phyloP scores from a whole-genome alignment of 1,284 basidiomycete genomes.

The Malassezia sympodialis region DNA sequence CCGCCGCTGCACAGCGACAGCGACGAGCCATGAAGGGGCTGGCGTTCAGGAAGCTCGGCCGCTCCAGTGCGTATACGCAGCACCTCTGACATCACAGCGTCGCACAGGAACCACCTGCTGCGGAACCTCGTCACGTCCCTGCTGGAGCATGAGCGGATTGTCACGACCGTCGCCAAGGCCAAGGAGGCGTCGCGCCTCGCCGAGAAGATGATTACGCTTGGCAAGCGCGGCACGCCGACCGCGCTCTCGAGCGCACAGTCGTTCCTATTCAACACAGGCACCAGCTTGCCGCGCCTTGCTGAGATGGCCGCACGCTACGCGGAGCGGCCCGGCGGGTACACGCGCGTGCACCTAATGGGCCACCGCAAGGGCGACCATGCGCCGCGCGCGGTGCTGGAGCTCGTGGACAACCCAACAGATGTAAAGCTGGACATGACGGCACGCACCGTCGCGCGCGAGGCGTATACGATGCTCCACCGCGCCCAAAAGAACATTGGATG shows the following conservation, averaged over 20 bases:
- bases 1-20: background rate
- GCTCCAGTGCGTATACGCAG: conserved; percentile 25
- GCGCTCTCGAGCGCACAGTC: conserved; percentile 26
- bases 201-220: conserved; percentile 64
- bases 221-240: conserved; percentile 31
- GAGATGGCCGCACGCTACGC: conserved; percentile 73
- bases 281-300: conserved; percentile 66
- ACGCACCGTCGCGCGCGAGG: conserved; percentile 34
- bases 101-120: conserved; percentile 17
- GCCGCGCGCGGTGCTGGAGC: conserved; percentile 76
- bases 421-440: conserved; percentile 54
- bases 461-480: conserved; percentile 21
- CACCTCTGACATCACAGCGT: conserved; percentile 2
- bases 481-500: conserved; percentile 23
- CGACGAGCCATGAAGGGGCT: conserved; percentile 38
- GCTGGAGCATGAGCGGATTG: conserved; percentile 88
- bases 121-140: conserved; percentile 82
- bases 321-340: conserved; percentile 81
- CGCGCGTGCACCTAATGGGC: conserved; percentile 81
- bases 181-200: conserved; percentile 80
- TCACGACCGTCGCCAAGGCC: conserved; percentile 91
- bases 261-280: conserved; percentile 35
- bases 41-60: conserved; percentile 42
- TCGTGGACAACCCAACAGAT: conserved; percentile 88
- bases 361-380: conserved; percentile 85